Evolutionary conservation across 2,329 filamentous ascomycete genomes (phyloP), one percentile per base, ranked within the genome.

Genomic region (Didymella pinodella): DNA sequence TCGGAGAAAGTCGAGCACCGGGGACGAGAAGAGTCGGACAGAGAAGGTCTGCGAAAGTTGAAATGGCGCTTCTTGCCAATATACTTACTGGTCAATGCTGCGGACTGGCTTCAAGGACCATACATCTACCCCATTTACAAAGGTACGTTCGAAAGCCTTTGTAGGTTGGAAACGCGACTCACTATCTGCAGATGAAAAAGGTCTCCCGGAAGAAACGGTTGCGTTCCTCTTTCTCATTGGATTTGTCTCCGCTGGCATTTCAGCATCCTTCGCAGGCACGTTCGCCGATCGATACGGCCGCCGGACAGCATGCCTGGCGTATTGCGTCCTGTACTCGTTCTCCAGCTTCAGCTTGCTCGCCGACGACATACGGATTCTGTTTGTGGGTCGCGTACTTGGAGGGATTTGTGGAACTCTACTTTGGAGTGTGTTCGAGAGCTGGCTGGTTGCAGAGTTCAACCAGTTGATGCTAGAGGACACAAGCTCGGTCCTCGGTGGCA

Each of bases 361-460:
- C 48, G 75, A 80, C 26, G 75, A 78, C 57, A 75, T 82, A 14
- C 70, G 70, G 12, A 26, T 85, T 11, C 75, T 88, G 5, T 82
- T 86, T 52, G 54, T 79, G 1, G 86, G 86, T 12, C 78, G 86
- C 48, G 70, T 84, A 0, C 78, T 86, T 4, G 84, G 84, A 22
- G 86, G 86, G 0, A 59, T 87, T 45, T 82, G 81, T 28, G 84
- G 84, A 32, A 86, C 84, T 26, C 71, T 88, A 40, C 77, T 88
- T 29, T 87, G 85, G 76, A 85, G 81, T 43, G 83, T 82, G 5
- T 87, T 87, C 62, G 85, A 88, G 70, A 85, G 83, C 65, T 88
- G 85, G 85, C 84, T 88, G 78, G 81, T 88, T 28, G 81, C 83
- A 46, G 85, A 88, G 65, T 87, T 81, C 65, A 81, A 84, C 48